Base-by-base conservation (phyloP, 352 stramenopile species). In the Phytophthora hybrid region DNA sequence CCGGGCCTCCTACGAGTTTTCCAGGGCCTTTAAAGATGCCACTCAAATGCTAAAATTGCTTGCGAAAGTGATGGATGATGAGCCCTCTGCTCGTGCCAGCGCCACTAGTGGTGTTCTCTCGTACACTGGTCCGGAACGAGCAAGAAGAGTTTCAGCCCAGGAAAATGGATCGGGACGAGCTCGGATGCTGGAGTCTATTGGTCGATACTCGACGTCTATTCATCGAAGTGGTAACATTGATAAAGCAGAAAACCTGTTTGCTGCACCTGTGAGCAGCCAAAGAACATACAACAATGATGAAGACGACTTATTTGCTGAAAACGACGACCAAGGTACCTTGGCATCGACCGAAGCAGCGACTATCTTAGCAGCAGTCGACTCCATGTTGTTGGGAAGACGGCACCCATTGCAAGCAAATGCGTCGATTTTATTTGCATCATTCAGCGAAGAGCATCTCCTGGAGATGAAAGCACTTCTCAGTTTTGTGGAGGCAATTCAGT, bases 41-140 rank as follows among this genome's bases (percentile, higher is more conserved):
- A 88, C 93, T 3, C 88, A 96, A 69, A 93, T 96, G 88, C 71
- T 96, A 6, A 94, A 95, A 66, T 55, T 95, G 14, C 77, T 96
- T 14, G 73, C 81, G 8, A 89, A 92, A 60, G 88, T 94, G 26
- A 49, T 96, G 21, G 74, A 87, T 47, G 81, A 96, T 62, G 80
- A 93, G 19, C 68, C 74, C 34, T 93, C 88, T 26, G 83, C 87
- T 23, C 76, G 74, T 55, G 70, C 88, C 23, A 94, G 87, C 64
- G 87, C 82, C 5, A 71, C 74, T 10, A 92, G 71, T 56, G 88
- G 88, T 13, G 73, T 95, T 57, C 73, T 95, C 1, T 83, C 80
- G 3, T 91, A 91, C 49, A 79, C 72, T 51, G 74, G 75, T 0
- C 69, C 69, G 31, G 63, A 46, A 19, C 72, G 31, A 66, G 65